phyloP scores from a whole-genome alignment of 305 asterid species.

The Petunia hybrid region DNA sequence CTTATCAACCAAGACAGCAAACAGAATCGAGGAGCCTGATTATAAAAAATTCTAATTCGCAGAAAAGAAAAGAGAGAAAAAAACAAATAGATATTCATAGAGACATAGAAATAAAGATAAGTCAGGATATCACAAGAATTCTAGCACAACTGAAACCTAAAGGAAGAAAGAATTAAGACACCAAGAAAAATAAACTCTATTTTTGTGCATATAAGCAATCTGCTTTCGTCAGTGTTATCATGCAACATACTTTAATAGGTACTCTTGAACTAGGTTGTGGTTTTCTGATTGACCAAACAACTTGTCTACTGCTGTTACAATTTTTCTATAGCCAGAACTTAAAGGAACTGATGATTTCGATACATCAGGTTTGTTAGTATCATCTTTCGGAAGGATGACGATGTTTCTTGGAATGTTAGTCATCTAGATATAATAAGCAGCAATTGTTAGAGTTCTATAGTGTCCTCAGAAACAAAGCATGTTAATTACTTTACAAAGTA shows the following conservation, averaged over 20 bases:
- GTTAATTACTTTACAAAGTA: not conserved
- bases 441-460: not conserved
- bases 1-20: not conserved
- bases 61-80: not conserved
- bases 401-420: not conserved
- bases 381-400: not conserved
- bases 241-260: not conserved
- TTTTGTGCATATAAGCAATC: not conserved
- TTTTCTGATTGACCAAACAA: not conserved
- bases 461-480: not conserved
- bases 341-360: not conserved
- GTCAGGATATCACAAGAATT: not conserved
- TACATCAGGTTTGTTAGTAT: not conserved
- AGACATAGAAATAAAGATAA: not conserved
- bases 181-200: not conserved
- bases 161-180: not conserved
- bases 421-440: not conserved
- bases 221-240: not conserved
- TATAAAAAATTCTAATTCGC: not conserved
- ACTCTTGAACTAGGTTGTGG: not conserved
- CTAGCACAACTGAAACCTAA: not conserved
- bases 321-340: not conserved
- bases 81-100: not conserved
- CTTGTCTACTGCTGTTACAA: not conserved
- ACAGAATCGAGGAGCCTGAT: not conserved